phyloP scores from a whole-genome alignment of 2,329 filamentous ascomycete species.

The Phyllosticta ampelicida region DNA sequence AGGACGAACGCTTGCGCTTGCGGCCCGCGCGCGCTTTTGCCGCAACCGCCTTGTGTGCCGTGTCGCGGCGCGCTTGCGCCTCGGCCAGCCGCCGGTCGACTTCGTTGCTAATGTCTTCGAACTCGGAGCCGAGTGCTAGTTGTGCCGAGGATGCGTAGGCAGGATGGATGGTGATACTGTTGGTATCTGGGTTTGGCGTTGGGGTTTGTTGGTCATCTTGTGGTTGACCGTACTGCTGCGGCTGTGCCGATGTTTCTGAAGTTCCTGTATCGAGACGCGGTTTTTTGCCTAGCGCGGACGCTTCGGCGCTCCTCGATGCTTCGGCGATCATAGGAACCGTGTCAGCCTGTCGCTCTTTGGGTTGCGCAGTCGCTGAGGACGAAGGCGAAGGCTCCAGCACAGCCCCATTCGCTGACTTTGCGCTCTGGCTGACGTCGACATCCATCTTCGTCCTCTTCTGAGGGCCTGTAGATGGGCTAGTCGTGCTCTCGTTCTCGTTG shows the following conservation, averaged over 20 bases:
- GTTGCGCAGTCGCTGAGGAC: background rate
- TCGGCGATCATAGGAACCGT: background rate
- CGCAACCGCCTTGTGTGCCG: background rate
- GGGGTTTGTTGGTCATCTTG: background rate
- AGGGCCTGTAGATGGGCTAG: background rate
- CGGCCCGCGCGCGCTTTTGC: background rate
- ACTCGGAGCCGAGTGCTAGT: background rate
- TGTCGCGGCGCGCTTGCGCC: background rate
- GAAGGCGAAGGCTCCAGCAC: background rate
- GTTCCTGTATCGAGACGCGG: background rate
- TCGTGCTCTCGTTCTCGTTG: background rate
- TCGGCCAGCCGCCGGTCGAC: conserved; percentile 2
- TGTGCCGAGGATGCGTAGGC: background rate
- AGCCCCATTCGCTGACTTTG: background rate
- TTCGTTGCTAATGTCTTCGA: conserved; percentile 6
- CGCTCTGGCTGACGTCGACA: background rate
- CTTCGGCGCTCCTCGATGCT: too few species aligned
- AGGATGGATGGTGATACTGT: background rate
- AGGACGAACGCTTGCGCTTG: background rate
- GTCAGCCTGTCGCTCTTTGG: background rate
- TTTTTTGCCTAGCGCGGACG: background rate
- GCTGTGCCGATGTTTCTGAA: background rate
- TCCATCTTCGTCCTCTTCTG: background rate
- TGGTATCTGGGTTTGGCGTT: background rate
- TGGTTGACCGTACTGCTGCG: background rate